Base-by-base conservation (phyloP, 1,139 yeast species). In the Candida sp. region DNA sequence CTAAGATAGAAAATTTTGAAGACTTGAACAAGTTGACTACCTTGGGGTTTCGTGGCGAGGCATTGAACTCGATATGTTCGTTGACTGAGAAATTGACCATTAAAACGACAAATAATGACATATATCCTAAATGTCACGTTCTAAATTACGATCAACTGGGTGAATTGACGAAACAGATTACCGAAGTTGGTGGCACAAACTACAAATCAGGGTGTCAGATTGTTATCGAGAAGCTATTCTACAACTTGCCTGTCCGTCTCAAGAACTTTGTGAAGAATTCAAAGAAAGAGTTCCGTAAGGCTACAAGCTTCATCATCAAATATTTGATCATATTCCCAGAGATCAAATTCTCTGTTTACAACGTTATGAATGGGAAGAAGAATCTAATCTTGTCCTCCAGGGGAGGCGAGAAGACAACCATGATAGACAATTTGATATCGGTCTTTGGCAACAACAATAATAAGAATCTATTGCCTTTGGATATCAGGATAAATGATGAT, bases 41-140 rank as follows among this genome's bases (percentile, higher is more conserved):
- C 0, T 70, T 87, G 40, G 97, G 97, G 0, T 90, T 90, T 61
- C 77, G 97, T 65, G 97, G 97, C 26, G 96, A 90, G 66, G 96
- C 96, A 0, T 70, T 90, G 60, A 84, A 89, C 59, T 87, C 96
- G 0, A 63, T 90, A 12, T 86, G 93, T 62, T 76, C 85, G 1
- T 70, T 89, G 54, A 76, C 90, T n/a, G 73, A 81, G 9, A 50
- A 49, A 4, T 68, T 84, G 4, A 64, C 66, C 8, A 74, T 92
- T 0, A 70, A 69, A 2, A 91, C 97, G 0, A 79, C 89, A 9
- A 75, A 84, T 0, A 64, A 64, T 3, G 61, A 62, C 0, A 66
- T 68, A 6, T 77, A 82, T 6, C 96, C 96, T 0, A 71, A 73
- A 48, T 92, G 89, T 1, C 73, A 79, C 37, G 73, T 69, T 45